Evolutionary conservation across 306 rosid species (phyloP).

Genomic region (Sindora glabra): DNA sequence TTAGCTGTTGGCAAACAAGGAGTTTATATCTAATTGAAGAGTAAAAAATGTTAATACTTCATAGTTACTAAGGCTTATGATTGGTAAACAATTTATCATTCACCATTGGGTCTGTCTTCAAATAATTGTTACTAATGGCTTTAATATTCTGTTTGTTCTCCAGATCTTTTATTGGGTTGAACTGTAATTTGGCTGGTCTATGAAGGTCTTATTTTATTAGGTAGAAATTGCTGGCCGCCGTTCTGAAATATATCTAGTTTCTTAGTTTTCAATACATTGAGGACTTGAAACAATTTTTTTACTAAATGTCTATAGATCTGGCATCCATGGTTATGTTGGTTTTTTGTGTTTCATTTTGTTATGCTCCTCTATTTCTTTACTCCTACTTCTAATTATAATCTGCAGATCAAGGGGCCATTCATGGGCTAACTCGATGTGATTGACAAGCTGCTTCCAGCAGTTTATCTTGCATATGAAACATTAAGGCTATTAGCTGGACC

Average conservation of each 20-base stretch:
- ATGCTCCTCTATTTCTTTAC: slow-evolving; percentile 1
- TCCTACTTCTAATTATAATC: slow-evolving; percentile 14
- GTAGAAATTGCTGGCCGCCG: neutral
- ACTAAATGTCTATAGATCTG: neutral
- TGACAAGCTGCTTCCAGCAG: slow-evolving; percentile 14
- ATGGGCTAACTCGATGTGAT: slow-evolving; percentile 16
- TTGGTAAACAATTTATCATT: too few species aligned
- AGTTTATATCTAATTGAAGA: neutral
- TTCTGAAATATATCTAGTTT: neutral
- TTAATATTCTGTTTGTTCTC: too few species aligned
- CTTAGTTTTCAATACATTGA: neutral
- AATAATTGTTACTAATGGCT: too few species aligned
- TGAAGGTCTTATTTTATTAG: neutral
- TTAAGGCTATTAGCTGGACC: slow-evolving; percentile 8
- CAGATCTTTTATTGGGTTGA: neutral
- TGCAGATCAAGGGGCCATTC: slow-evolving; percentile 22
- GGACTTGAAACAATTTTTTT: neutral
- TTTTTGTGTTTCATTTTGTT: slow-evolving; percentile 4
- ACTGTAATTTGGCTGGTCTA: neutral
- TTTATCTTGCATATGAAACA: slow-evolving; percentile 10
- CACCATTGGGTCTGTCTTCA: too few species aligned
- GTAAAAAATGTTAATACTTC: neutral
- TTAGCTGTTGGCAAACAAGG: neutral
- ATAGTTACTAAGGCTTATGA: too few species aligned
- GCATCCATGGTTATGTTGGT: neutral